These are phyloP conservation scores for Epichloe sibirici DNA, from an alignment of 2,329 filamentous ascomycete genomes.

Conservation along the genomic window DNA sequence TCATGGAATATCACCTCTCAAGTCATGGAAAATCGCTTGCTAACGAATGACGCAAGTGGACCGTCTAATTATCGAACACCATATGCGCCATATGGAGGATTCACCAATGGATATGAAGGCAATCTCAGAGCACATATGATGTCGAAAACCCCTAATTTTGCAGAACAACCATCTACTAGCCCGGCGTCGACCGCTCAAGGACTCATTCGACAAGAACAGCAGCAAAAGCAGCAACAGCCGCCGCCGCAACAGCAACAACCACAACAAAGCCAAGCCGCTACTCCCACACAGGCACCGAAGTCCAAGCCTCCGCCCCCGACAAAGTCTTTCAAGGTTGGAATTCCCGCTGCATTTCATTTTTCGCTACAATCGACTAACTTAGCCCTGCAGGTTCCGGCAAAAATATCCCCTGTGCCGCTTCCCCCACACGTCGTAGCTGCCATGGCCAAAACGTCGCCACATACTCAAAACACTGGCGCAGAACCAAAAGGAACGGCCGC, in stretches of 20 bases:
- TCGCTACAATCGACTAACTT: constrained; percentile 17
- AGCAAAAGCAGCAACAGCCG: neutral
- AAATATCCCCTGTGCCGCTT: constrained; percentile 32
- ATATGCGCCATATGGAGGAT: constrained; percentile 44
- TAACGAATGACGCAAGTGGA: constrained; percentile 28
- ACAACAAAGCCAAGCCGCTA: neutral
- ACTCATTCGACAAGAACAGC: neutral
- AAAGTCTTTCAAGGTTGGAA: constrained; percentile 23
- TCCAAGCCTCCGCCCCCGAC: constrained; percentile 13
- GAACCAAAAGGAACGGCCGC: constrained; percentile 1
- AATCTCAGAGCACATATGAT: constrained; percentile 34
- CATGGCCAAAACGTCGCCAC: constrained; percentile 13
- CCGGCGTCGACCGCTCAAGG: neutral
- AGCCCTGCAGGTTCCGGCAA: constrained; percentile 22
- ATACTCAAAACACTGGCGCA: neutral
- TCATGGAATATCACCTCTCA: neutral
- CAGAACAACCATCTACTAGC: constrained; percentile 9
- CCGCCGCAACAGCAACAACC: neutral
- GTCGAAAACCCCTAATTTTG: constrained; percentile 17
- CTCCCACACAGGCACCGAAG: constrained; percentile 9
- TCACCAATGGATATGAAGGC: constrained; percentile 49
- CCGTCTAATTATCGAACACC: constrained; percentile 46
- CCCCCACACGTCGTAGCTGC: constrained; percentile 31
- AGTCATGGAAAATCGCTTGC: neutral
- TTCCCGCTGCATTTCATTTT: constrained; percentile 13